Conservation (phyloP, 2,329 filamentous ascomycete genomes). For the Aspergillus sp. region DNA sequence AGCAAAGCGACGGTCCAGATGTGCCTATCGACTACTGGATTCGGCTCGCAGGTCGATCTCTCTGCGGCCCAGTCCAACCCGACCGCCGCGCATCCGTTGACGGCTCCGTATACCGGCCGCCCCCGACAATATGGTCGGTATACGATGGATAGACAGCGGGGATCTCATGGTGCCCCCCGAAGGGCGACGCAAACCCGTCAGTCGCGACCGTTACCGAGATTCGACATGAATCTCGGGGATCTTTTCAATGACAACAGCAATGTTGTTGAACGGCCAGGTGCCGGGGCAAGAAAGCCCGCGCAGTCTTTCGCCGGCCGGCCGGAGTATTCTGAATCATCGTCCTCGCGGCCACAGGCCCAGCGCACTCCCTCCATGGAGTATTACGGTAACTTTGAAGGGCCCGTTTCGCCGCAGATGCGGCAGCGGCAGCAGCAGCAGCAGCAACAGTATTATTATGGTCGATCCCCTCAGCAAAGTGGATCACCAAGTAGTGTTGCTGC, state of each 20-base stretch:
- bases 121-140: conserved; percentile 9
- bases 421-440: conserved; percentile 23
- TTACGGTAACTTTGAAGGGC: conserved; percentile 33
- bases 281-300: conserved; percentile 24
- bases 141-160: conserved; percentile 20
- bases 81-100: conserved; percentile 13
- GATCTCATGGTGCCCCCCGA: conserved; percentile 25
- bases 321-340: conserved; percentile 23
- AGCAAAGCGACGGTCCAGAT: conserved; percentile 94
- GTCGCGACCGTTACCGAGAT: conserved; percentile 50
- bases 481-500: conserved; percentile 27
- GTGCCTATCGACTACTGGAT: conserved; percentile 83
- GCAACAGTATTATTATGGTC: conserved; percentile 32
- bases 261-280: conserved; percentile 34
- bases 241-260: conserved; percentile 47
- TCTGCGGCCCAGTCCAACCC: conserved; percentile 18
- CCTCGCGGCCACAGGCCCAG: conserved; percentile 23
- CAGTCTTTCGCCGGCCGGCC: conserved; percentile 23
- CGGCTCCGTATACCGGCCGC: conserved; percentile 11
- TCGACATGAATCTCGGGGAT: conserved; percentile 57
- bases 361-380: conserved; percentile 32
- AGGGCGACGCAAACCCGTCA: conserved; percentile 33
- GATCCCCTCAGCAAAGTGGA: conserved; percentile 33
- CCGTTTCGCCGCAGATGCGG: conserved; percentile 29
- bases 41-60: conserved; percentile 53